phyloP scores from a whole-genome alignment of 208 protist genomes.

The Acanthamoeba healyi region DNA sequence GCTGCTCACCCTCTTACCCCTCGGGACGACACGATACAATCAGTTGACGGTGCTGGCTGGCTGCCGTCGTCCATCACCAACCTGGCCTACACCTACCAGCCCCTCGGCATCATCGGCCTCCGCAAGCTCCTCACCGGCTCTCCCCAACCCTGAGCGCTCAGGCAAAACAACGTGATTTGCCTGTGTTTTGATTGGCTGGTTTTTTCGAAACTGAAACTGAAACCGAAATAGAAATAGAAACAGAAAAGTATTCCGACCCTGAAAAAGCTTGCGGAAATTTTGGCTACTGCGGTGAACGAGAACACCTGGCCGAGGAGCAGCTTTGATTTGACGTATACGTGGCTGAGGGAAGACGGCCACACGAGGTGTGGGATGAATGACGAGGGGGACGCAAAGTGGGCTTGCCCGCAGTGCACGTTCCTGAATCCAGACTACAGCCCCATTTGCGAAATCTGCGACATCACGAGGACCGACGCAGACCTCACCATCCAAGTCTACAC shows the following conservation, averaged over 20 bases:
- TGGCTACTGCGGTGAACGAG: too few species aligned
- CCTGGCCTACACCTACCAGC: constrained; percentile 58
- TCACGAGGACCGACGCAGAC: not conserved
- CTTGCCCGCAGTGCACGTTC: not conserved
- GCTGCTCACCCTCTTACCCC: not conserved
- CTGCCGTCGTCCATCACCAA: constrained; percentile 16
- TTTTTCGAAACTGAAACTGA: too few species aligned
- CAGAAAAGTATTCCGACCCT: too few species aligned
- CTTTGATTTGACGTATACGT: too few species aligned
- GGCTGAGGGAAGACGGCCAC: too few species aligned
- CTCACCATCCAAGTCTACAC: not conserved
- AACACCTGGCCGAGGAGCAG: too few species aligned
- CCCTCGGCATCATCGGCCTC: constrained; percentile 53
- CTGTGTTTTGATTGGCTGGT: too few species aligned
- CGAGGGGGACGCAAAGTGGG: not conserved
- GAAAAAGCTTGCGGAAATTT: too few species aligned
- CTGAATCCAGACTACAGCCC: not conserved
- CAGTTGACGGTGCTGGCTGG: constrained; percentile 52
- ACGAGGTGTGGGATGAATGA: not conserved
- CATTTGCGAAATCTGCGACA: not conserved
- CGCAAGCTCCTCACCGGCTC: constrained; percentile 49
- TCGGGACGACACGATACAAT: too few species aligned
- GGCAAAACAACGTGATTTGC: too few species aligned
- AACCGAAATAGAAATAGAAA: too few species aligned
- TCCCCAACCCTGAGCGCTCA: not conserved